Conservation (phyloP, 1,284 basidiomycete genomes). For the Amylostereum areolatum region DNA sequence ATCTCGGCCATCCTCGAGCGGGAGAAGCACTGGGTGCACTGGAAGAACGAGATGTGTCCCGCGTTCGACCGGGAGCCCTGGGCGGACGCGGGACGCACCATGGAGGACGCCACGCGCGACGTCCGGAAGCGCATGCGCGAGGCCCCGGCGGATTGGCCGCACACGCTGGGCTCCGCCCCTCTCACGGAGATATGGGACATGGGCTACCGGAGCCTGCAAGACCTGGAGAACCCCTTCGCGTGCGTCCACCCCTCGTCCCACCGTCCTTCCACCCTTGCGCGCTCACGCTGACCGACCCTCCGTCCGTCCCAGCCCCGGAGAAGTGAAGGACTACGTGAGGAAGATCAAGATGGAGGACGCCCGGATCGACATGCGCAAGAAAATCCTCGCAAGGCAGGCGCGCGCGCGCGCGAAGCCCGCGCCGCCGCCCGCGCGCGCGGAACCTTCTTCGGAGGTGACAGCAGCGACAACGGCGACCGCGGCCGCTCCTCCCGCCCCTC, state of each 20-base stretch:
- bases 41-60: slow-evolving; percentile 75
- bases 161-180: slow-evolving; percentile 55
- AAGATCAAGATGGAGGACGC: slow-evolving; percentile 62
- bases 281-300: slow-evolving; percentile 3
- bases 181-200: slow-evolving; percentile 77
- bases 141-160: slow-evolving; percentile 51
- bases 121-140: slow-evolving; percentile 46
- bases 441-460: no score
- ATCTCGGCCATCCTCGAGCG: slow-evolving; percentile 65
- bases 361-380: slow-evolving; percentile 56
- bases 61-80: slow-evolving; percentile 71
- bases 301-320: slow-evolving; percentile 44
- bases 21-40: slow-evolving; percentile 82
- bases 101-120: slow-evolving; percentile 56
- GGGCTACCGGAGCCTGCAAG: slow-evolving; percentile 59
- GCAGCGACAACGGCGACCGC: slow-evolving; percentile 15
- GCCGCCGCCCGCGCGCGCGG: slow-evolving; percentile 17
- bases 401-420: slow-evolving; percentile 37
- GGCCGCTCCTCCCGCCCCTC: slow-evolving; percentile 15
- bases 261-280: slow-evolving; percentile 3
- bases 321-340: slow-evolving; percentile 66
- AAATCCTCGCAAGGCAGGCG: slow-evolving; percentile 40
- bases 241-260: slow-evolving; percentile 26
- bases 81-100: slow-evolving; percentile 39
- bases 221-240: slow-evolving; percentile 64